Evolutionary conservation across 78 protist genomes (phyloP), one percentile per base, ranked within the genome.

Genomic region (Tieghemostelium lacteum): DNA sequence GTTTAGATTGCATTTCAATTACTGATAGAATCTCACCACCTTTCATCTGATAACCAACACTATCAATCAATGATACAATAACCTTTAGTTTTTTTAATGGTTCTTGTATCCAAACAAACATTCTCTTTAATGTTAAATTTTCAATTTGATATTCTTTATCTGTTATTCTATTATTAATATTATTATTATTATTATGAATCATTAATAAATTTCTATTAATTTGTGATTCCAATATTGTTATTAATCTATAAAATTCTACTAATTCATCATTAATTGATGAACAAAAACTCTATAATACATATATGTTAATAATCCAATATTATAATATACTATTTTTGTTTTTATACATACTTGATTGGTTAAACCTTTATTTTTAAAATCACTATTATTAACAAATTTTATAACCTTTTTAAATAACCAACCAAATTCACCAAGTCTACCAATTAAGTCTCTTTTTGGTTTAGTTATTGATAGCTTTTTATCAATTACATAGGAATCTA

Each of bases 101-200:
- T 49, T 70, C 65, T 64, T 71, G 80, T 58, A 69, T 73, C 94
- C 89, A 77, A 24, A 91, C 94, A 61, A 83, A 66, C 73, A 86
- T 37, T 10, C 73, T 73, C 29, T 26, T 64, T 16, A 86, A 40
- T 61, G 93, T 72, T 62, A 72, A 54, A n/a, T 67, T 52, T 50
- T 40, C 67, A 2, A 33, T 22, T 39, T 40, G 52, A 19, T 12
- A 3, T 17, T 63, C 36, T 49, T 12, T 12, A 3, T 54, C 16
- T 64, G 64, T n/a, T n/a, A n/a, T n/a, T n/a, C n/a, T n/a, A n/a
- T n/a, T n/a, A n/a, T n/a, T 26, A 67, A 29, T 28, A 40, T 37
- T 14, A 71, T 31, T 34, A 2, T 50, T 8, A 57, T 42, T 50
- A 52, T 75, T 6, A 29, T 65, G 22, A 10, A 4, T n/a, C 36